A percentile compares a stretch with the other conserved stretches of the same genome.
Conservation (phyloP, 805 yeast species). For the Kluyveromyces starmeri region DNA sequence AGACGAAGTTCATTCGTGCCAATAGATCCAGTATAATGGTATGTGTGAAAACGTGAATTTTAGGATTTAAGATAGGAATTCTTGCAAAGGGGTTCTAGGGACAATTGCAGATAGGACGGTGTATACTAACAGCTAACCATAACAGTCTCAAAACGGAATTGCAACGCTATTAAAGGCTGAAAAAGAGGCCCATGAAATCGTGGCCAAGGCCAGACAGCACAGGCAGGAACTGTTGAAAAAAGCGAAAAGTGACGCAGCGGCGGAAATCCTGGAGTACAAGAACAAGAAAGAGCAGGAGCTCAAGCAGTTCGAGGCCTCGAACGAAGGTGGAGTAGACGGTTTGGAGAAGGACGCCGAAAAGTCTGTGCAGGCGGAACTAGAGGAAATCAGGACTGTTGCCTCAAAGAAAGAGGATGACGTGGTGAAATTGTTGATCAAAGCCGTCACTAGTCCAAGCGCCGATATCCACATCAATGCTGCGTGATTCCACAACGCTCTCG, state of each 20-base stretch:
- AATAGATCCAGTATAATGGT: too few relatives aligned
- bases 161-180: conserved; percentile 57
- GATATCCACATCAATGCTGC: conserved; percentile 73
- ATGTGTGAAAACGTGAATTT: too few relatives aligned
- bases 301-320: conserved; percentile 58
- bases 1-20: too few relatives aligned
- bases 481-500: conserved; percentile 1
- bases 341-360: conserved; percentile 67
- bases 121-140: too few relatives aligned
- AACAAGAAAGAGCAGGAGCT: conserved; percentile 75
- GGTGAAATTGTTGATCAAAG: conserved; percentile 65
- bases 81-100: too few relatives aligned
- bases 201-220: conserved; percentile 84
- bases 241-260: conserved; percentile 87
- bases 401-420: conserved; percentile 56
- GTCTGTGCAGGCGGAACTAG: conserved; percentile 61
- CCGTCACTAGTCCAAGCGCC: conserved; percentile 72
- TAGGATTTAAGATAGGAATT: too few relatives aligned
- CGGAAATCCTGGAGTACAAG: conserved; percentile 83
- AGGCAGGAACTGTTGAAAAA: conserved; percentile 74
- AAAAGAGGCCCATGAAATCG: conserved; percentile 94
- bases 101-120: too few relatives aligned
- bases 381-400: conserved; percentile 57
- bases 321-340: conserved; percentile 46
- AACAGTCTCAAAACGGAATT: conserved; percentile 29